Evolutionary conservation across 176 grass and related monocot species (phyloP).

Genomic region (Triticum urartu): DNA sequence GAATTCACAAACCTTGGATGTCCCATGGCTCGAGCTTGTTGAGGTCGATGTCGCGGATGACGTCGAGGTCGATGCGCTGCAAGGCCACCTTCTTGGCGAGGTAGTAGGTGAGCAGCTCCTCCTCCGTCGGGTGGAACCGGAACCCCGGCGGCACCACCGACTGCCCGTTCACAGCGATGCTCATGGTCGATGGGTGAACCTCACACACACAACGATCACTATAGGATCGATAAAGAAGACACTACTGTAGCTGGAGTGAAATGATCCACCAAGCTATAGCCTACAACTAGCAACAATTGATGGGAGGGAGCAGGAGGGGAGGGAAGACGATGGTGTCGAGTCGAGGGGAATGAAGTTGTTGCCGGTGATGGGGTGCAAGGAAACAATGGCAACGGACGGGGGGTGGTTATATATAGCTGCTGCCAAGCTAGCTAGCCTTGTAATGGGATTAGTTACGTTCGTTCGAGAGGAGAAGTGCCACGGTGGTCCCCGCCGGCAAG

Average conservation of each 20-base stretch:
- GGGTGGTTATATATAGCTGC: slow-evolving; percentile 63
- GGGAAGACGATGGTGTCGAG: neutral
- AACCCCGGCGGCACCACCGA: slow-evolving; percentile 83
- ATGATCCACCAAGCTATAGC: neutral
- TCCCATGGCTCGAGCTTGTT: slow-evolving; percentile 99
- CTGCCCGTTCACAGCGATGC: slow-evolving; percentile 86
- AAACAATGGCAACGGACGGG: slow-evolving; percentile 48
- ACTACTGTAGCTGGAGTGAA: neutral
- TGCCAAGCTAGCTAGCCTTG: neutral
- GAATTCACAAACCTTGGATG: slow-evolving; percentile 54
- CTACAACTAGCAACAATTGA: neutral
- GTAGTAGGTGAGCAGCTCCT: slow-evolving; percentile 90
- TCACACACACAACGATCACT: too few species aligned
- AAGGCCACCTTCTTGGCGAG: slow-evolving; percentile 82
- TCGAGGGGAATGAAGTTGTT: slow-evolving; percentile 1
- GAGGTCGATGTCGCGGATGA: slow-evolving; percentile 81
- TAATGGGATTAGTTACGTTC: slow-evolving; percentile 74
- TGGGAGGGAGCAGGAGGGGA: neutral
- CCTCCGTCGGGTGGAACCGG: slow-evolving; percentile 91
- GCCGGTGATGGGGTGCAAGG: slow-evolving; percentile 47
- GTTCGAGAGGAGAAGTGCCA: slow-evolving; percentile 38
- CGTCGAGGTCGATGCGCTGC: slow-evolving; percentile 76
- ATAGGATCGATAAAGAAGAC: too few species aligned
- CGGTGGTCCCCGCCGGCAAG: slow-evolving; percentile 16
- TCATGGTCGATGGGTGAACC: slow-evolving; percentile 26